phyloP scores from a whole-genome alignment of 176 grass and related monocot species.

The Oryza nivara region DNA sequence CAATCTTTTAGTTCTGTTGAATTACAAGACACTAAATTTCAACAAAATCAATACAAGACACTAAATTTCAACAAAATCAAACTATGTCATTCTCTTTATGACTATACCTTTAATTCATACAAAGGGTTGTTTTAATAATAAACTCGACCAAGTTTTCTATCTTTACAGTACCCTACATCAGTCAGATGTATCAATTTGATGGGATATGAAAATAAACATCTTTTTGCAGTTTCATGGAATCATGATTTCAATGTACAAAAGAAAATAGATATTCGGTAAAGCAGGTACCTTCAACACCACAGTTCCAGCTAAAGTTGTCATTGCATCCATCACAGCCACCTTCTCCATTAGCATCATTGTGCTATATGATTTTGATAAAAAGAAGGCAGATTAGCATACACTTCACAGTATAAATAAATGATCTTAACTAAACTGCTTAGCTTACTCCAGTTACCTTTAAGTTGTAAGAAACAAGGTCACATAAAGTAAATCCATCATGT shows the following conservation, averaged over 20 bases:
- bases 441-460: slow-evolving; percentile 69
- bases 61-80: slow-evolving; percentile 19
- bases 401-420: slow-evolving; percentile 3
- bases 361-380: slow-evolving; percentile 62
- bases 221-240: slow-evolving; percentile 10
- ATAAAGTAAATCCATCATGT: slow-evolving; percentile 99
- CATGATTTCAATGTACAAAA: slow-evolving; percentile 11
- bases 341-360: slow-evolving; percentile 97
- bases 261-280: slow-evolving; percentile 25
- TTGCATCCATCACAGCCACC: slow-evolving; percentile 79
- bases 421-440: not conserved
- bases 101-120: not conserved
- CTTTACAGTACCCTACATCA: slow-evolving; percentile 16
- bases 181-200: slow-evolving; percentile 9
- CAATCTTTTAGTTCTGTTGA: slow-evolving; percentile 24
- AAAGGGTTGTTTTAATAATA: not conserved
- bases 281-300: slow-evolving; percentile 91
- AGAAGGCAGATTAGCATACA: slow-evolving; percentile 37
- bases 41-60: slow-evolving; percentile 35
- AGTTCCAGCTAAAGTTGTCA: slow-evolving; percentile 98
- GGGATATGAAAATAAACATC: slow-evolving; percentile 11
- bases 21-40: slow-evolving; percentile 32
- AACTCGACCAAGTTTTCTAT: not conserved
- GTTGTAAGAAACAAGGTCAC: slow-evolving; percentile 95
- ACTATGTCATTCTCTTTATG: slow-evolving; percentile 7